Base-by-base conservation (phyloP, 805 yeast genomes). In the Wilhelminamyces savonicus region DNA sequence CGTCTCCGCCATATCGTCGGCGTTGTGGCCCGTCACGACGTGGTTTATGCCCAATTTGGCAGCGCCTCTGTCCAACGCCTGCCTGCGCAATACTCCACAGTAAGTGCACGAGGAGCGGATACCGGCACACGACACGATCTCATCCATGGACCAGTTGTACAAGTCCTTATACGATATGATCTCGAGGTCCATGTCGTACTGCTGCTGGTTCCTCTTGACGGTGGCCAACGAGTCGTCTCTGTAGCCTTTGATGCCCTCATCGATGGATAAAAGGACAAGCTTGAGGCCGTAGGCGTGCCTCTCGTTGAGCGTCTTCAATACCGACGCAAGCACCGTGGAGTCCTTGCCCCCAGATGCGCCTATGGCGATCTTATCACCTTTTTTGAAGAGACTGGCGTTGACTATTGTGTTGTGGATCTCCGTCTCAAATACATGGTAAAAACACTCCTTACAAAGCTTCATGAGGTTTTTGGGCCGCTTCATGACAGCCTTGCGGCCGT, bases 331-430 rank as follows among this genome's bases (percentile, higher is more conserved):
- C 1, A 92, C 99, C 0, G 99, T 92, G 4, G 96, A 85, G 54
- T 92, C 99, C 48, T 92, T 92, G 30, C 99, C 99, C 16, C 99
- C 99, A 1, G 96, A 85, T 0, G 99, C 99, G 12, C 99, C 99
- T 15, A 92, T 88, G 12, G 97, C 98, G 2, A 92, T 88, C 16
- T 62, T 71, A 49, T 92, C 98, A 11, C 97, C 97, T 0, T 61
- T 66, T 15, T 74, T 54, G 46, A 92, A 92, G 27, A 92, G 68
- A 1, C 74, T 64, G 31, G 81, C 79, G 21, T 72, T 63, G 10
- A 69, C 62, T 26, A 92, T 90, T 2, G 98, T 90, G 44, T 86
- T 74, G 62, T 92, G 98, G 39, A 92, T 83, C 52, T 92, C 99
- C 0, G 94, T 83, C 59, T 92, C 99, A 56, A 92, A 92, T 3